Base-by-base conservation (phyloP, 108 stramenopile species). In the Cylindrotheca fusiformis region DNA sequence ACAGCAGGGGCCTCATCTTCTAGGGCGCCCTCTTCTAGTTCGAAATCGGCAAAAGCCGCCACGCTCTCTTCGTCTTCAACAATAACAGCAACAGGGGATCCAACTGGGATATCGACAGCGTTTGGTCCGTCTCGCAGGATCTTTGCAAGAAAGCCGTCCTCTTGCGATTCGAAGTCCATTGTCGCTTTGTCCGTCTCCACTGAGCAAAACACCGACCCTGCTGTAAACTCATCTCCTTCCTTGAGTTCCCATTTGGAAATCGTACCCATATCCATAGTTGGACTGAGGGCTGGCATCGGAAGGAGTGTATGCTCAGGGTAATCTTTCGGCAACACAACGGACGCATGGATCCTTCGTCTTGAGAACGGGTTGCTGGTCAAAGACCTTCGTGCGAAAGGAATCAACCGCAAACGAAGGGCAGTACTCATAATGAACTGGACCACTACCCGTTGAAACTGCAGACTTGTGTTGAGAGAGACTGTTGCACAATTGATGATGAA, bases 171-270 rank as follows among this genome's bases (percentile, higher is more conserved):
- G 78, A 95, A 99, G 47, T 96, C 90, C 23, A 99, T 95, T 4
- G 96, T 97, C 27, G 98, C 97, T 80, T 99, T 99, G 77, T 99
- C 98, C 18, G 98, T 99, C 71, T 99, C 96, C 17, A 99, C 79
- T 20, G 93, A 93, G 69, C 91, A 93, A 41, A 99, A 47, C n/a
- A 91, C 78, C 47, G 95, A 94, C 31, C 98, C 98, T 2, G 97
- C 90, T 44, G 55, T 61, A 65, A 96, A 90, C 23, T 77, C 52
- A 1, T 85, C 91, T 21, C 97, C 97, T 57, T 90, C 93, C 31
- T 78, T 55, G 23, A 91, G 54, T 58, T 77, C 83, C 97, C 97
- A 98, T 10, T 71, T 58, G 41, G 86, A 77, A 52, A 98, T 92
- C 26, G 93, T 80, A 21, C 97, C 97, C 21, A 70, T 64, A 66